Conservation (phyloP, 345 rosid species). For the Psidium friedrichsthalianum region DNA sequence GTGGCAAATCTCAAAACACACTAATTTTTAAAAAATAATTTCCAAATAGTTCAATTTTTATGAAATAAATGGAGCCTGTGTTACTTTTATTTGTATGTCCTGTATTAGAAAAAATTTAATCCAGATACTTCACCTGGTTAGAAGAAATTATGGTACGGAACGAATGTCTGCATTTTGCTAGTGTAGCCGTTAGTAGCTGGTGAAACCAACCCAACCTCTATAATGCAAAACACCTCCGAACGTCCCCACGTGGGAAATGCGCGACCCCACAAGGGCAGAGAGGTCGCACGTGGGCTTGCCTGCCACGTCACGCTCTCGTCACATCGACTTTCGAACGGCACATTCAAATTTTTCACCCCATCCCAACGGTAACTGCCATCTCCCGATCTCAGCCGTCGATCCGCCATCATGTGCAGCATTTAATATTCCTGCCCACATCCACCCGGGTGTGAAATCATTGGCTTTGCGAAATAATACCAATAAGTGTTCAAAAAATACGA, state of each 20-base stretch:
- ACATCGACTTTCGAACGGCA: not conserved
- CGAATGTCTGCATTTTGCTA: not conserved
- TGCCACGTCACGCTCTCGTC: not conserved
- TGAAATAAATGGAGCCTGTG: no score
- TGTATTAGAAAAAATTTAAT: not conserved
- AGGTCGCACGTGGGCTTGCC: not conserved
- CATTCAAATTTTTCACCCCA: conserved; percentile 3
- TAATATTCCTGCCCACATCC: not conserved
- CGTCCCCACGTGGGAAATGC: not conserved
- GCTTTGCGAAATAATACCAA: not conserved
- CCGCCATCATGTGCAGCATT: not conserved
- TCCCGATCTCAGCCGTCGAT: not conserved
- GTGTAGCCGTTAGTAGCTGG: not conserved
- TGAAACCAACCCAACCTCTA: not conserved
- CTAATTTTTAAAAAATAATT: not conserved
- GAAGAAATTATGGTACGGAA: not conserved
- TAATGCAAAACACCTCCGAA: not conserved
- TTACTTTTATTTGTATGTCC: not conserved
- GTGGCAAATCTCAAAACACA: not conserved
- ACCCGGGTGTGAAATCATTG: not conserved
- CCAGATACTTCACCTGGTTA: not conserved
- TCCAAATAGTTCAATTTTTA: no score
- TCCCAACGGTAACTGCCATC: conserved; percentile 1
- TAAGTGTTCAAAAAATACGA: not conserved
- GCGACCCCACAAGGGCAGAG: not conserved